Base-by-base conservation (phyloP, 305 asterid genomes). In the Solanum hybrid region DNA sequence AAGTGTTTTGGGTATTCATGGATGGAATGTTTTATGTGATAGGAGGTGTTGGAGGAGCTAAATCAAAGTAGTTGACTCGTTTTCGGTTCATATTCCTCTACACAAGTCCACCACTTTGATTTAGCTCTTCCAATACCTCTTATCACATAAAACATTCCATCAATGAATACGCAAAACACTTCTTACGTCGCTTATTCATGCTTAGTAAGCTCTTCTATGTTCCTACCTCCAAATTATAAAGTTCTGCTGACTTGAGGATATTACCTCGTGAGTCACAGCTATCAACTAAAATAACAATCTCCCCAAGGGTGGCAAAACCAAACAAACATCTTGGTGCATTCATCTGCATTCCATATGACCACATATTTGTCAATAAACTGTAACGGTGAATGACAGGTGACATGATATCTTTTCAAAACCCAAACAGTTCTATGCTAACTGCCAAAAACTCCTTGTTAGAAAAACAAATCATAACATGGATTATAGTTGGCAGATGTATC, bases 101-200 rank as follows among this genome's bases (percentile, higher is more conserved):
- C 98, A 31, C 98, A 96, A 0, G 98, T 94, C 40, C 94, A 95
- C 87, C 92, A 94, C 92, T 84, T 92, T 2, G 94, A 89, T 12
- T 94, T 95, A 1, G 92, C 79, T 39, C 97, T 96, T 37, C 95
- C 96, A 8, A 92, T 94, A 36, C 98, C 99, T 46, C 98, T 96
- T 34, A 97, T 92, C 6, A 97, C 97, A 20, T 57, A 18, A 57
- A 20, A 57, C 11, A 57, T 57, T 57, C 69, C 11, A 57, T 18
- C 11, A 3, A 18, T 93, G 94, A 97, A 96, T 11, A 97, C 98
- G 0, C 94, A 0, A 97, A 97, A 89, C 99, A 95, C 99, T 95
- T 97, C 75, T 96, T 96, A 87, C 97, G 86, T 1, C 95, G 93
- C 77, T 93, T 97, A 7, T 92, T 94, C 99, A 96, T 95, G 93